A percentile compares a stretch with the other conserved stretches of the same genome.
Conservation (phyloP, 495 filamentous ascomycete genomes). For the Aspergillus baeticus region DNA sequence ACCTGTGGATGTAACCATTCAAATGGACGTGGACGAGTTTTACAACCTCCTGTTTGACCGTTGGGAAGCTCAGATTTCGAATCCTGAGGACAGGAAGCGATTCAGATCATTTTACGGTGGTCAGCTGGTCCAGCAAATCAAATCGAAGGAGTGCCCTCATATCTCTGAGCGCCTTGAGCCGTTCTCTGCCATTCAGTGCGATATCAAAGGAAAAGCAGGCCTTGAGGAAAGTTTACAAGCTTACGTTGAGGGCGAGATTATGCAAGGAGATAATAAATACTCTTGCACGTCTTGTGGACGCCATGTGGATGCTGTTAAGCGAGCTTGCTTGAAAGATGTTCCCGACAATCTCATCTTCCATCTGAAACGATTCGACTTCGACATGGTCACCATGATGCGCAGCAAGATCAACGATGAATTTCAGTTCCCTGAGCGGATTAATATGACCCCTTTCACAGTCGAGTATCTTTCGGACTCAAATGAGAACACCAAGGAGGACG, state of each 20-base stretch:
- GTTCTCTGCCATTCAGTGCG: constrained; percentile 95
- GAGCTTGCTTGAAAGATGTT: constrained; percentile 88
- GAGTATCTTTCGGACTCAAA: constrained; percentile 72
- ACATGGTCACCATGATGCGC: constrained; percentile 75
- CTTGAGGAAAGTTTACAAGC: constrained; percentile 87
- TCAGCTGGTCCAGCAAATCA: constrained; percentile 90
- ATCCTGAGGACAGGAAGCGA: constrained; percentile 63
- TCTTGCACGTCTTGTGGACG: constrained; percentile 88
- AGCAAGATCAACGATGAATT: constrained; percentile 97
- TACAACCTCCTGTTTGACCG: constrained; percentile 91
- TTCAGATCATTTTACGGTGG: constrained; percentile 89
- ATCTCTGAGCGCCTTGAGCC: constrained; percentile 87
- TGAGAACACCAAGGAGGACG: constrained; percentile 54
- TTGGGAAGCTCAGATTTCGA: constrained; percentile 79
- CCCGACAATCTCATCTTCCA: constrained; percentile 95
- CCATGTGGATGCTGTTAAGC: constrained; percentile 92
- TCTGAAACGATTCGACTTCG: constrained; percentile 95
- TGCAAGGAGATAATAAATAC: constrained; percentile 99
- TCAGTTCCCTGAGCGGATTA: constrained; percentile 76
- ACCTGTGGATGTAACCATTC: constrained; percentile 80
- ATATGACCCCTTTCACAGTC: constrained; percentile 89
- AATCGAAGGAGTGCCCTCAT: constrained; percentile 90
- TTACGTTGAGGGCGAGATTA: constrained; percentile 92
- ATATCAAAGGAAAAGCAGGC: constrained; percentile 87
- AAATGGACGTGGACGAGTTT: constrained; percentile 99